A percentile compares a stretch with the other conserved stretches of the same genome.
phyloP scores from a whole-genome alignment of 2,329 filamentous ascomycete genomes.

The Colletotrichum somersetense region DNA sequence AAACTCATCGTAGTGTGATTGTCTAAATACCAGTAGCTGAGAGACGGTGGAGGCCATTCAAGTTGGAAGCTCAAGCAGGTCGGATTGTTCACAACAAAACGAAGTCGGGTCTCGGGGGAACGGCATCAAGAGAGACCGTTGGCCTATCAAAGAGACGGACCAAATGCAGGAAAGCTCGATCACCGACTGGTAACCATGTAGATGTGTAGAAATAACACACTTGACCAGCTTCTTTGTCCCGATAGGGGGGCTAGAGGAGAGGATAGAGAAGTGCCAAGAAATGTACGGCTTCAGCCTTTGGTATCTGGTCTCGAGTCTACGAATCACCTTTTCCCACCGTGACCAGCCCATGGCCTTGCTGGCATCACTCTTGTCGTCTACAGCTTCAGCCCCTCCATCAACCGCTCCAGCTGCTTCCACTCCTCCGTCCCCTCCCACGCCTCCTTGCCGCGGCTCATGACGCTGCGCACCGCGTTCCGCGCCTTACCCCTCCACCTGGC shows the following conservation, averaged over 20 bases:
- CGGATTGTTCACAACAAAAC: too few species aligned
- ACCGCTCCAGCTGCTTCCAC: slow-evolving; percentile 71
- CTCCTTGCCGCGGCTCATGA: slow-evolving; percentile 85
- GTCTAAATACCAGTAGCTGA: too few species aligned
- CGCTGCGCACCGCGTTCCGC: slow-evolving; percentile 83
- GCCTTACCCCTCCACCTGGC: slow-evolving; percentile 91
- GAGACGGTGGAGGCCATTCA: too few species aligned
- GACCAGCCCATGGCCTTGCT: neutral
- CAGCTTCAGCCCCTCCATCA: slow-evolving; percentile 67
- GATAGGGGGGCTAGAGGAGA: neutral
- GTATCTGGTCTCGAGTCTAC: neutral
- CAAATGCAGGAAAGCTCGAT: too few species aligned
- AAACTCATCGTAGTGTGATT: too few species aligned
- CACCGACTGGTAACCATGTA: neutral
- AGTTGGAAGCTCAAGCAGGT: too few species aligned
- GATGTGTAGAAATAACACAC: neutral
- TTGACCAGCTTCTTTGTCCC: neutral
- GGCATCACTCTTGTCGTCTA: neutral
- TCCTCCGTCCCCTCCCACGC: slow-evolving; percentile 83
- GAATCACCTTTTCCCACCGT: too few species aligned
- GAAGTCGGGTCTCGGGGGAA: too few species aligned
- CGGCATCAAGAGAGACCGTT: too few species aligned
- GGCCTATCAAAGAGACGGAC: too few species aligned
- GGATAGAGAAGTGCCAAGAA: neutral
- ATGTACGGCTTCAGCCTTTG: neutral